Conservation (phyloP, 345 rosid species). For the Eucalyptus coolabah region DNA sequence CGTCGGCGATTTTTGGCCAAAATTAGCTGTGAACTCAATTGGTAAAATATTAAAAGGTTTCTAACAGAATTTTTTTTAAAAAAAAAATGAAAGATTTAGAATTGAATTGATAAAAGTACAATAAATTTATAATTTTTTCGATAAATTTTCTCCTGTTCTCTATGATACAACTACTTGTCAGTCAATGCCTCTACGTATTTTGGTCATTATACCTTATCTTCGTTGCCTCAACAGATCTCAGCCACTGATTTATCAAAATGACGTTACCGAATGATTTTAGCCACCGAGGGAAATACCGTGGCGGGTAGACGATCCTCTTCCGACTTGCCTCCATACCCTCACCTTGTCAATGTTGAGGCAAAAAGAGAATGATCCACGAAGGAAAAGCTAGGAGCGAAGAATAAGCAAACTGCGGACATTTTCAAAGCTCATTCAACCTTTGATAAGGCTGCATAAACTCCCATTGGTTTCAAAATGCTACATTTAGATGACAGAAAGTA, state of each 20-base stretch:
- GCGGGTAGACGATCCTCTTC: not conserved
- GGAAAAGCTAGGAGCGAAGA: not conserved
- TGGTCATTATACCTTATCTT: not conserved
- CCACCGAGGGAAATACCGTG: not conserved
- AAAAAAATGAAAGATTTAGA: accelerated
- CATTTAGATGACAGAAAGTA: not conserved
- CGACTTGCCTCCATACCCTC: not conserved
- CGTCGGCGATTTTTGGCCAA: accelerated
- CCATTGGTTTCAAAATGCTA: not conserved
- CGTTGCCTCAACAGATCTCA: not conserved
- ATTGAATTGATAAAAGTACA: accelerated
- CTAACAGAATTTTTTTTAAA: too few relatives aligned
- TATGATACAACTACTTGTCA: not conserved
- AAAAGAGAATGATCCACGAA: not conserved
- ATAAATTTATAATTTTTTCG: too few relatives aligned
- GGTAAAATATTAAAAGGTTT: too few relatives aligned
- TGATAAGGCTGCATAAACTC: not conserved
- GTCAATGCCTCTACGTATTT: not conserved
- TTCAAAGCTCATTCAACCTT: not conserved
- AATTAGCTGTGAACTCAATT: too few relatives aligned
- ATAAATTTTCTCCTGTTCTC: too few relatives aligned
- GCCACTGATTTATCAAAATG: not conserved
- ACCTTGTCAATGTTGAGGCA: not conserved
- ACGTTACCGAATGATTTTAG: not conserved
- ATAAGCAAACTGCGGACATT: not conserved